Percentiles rank a stretch among this genome's conserved stretches.
phyloP scores from a whole-genome alignment of 2,329 filamentous ascomycete genomes.

The Paecilomyces niveus region DNA sequence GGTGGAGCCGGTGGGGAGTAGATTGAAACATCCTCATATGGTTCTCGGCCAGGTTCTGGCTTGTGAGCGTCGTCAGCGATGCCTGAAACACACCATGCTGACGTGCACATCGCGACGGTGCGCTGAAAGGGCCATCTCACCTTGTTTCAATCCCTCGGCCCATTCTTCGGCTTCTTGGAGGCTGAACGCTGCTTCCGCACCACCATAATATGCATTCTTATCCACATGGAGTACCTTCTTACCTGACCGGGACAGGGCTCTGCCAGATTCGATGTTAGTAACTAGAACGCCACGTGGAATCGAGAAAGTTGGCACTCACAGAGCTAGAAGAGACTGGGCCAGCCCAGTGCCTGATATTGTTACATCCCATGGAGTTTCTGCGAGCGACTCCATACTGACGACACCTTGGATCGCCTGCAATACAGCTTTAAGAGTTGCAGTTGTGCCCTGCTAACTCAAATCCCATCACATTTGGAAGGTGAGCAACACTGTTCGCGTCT shows the following conservation, averaged over 20 bases:
- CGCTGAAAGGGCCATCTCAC: slow-evolving; percentile 18
- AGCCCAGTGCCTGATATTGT: slow-evolving; percentile 72
- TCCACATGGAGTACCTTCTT: slow-evolving; percentile 91
- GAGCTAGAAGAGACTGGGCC: slow-evolving; percentile 69
- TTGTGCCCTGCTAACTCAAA: slow-evolving; percentile 5
- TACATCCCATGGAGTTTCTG: slow-evolving; percentile 70
- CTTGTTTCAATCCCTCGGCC: slow-evolving; percentile 45
- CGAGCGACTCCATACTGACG: slow-evolving; percentile 63
- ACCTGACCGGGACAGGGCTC: slow-evolving; percentile 82
- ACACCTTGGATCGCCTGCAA: not conserved
- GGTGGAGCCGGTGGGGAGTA: slow-evolving; percentile 13
- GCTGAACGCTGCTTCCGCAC: slow-evolving; percentile 75
- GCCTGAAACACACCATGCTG: not conserved
- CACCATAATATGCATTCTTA: slow-evolving; percentile 80
- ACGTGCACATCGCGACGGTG: not conserved
- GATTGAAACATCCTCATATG: slow-evolving; percentile 34
- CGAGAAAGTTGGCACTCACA: slow-evolving; percentile 46
- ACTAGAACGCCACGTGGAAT: slow-evolving; percentile 9
- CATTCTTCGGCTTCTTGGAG: slow-evolving; percentile 74
- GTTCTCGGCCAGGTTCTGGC: slow-evolving; percentile 25
- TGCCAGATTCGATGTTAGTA: slow-evolving; percentile 55
- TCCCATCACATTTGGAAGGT: slow-evolving; percentile 13
- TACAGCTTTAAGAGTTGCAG: not conserved
- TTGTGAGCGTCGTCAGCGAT: slow-evolving; percentile 17
- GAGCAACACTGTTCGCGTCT: not conserved